Percentiles rank a stretch among this genome's conserved stretches.
Evolutionary conservation across 768 basidiomycete genomes (phyloP).

Genomic region (Mycena galopus): DNA sequence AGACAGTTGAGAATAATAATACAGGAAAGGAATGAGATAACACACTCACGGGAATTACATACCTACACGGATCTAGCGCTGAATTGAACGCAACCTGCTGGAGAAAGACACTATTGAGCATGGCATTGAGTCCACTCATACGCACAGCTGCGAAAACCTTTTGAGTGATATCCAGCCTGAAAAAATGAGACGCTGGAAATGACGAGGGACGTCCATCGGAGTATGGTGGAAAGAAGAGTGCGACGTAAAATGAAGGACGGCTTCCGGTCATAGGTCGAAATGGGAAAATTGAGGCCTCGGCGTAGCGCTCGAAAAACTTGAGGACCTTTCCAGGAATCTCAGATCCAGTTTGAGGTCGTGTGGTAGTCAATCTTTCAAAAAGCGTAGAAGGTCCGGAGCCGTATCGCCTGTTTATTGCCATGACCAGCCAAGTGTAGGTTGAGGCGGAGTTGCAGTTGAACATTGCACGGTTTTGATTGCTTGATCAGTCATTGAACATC

Average conservation of each 20-base stretch:
- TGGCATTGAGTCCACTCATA: too few relatives aligned
- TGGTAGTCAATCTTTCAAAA: background rate
- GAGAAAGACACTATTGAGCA: too few relatives aligned
- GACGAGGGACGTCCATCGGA: background rate
- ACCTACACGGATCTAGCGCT: too few relatives aligned
- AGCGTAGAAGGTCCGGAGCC: background rate
- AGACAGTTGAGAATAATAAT: too few relatives aligned
- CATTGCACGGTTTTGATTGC: background rate
- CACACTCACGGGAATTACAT: too few relatives aligned
- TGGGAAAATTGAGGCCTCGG: background rate
- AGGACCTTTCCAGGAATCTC: background rate
- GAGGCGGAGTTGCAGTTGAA: background rate
- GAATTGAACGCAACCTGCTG: too few relatives aligned
- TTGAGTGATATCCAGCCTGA: background rate
- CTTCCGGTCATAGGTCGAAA: background rate
- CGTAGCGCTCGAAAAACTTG: background rate
- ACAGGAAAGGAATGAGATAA: too few relatives aligned
- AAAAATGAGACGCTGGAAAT: background rate
- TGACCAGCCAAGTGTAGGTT: background rate
- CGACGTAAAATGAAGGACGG: background rate
- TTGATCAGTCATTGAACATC: too few relatives aligned
- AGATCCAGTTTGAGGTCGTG: background rate
- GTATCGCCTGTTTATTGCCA: too few relatives aligned
- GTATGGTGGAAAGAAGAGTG: background rate
- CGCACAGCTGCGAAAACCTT: background rate